These are phyloP conservation scores for Sporothrix globosa DNA, from an alignment of 2,329 filamentous ascomycete genomes.

Conservation along the genomic window DNA sequence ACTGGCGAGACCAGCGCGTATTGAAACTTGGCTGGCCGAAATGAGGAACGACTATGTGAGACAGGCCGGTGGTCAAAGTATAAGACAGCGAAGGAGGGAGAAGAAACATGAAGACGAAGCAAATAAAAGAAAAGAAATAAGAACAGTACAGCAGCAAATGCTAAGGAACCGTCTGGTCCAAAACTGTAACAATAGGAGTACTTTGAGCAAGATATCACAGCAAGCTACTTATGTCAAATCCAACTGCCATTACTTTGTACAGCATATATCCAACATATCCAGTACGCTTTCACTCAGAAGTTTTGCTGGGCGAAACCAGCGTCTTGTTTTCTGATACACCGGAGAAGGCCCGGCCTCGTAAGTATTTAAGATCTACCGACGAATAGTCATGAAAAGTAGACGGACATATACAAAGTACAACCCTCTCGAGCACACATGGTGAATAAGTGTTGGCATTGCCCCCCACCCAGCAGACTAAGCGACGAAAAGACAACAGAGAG, in stretches of 20 bases:
- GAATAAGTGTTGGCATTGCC: no score
- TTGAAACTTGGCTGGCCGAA: conserved; percentile 8
- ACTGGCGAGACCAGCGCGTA: not conserved
- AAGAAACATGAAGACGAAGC: not conserved
- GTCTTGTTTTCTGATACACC: conserved; percentile 4
- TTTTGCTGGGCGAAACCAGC: not conserved
- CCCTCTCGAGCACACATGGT: no score
- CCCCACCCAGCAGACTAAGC: no score
- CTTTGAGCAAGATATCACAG: no score
- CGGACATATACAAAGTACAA: no score
- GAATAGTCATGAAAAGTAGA: not conserved
- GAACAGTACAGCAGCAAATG: not conserved
- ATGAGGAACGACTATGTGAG: conserved; percentile 21
- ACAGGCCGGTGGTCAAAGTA: not conserved
- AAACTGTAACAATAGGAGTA: no score
- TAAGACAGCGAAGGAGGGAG: not conserved
- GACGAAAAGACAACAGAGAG: no score
- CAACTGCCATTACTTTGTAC: no score
- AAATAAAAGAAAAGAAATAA: not conserved
- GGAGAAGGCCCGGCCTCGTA: conserved; percentile 30
- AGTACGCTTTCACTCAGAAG: not conserved
- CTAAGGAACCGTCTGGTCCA: no score
- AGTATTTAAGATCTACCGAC: not conserved
- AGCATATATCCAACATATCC: no score
- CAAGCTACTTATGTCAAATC: no score